These are phyloP conservation scores for Hericium alpestre DNA, from an alignment of 768 basidiomycete species.

Conservation along the genomic window DNA sequence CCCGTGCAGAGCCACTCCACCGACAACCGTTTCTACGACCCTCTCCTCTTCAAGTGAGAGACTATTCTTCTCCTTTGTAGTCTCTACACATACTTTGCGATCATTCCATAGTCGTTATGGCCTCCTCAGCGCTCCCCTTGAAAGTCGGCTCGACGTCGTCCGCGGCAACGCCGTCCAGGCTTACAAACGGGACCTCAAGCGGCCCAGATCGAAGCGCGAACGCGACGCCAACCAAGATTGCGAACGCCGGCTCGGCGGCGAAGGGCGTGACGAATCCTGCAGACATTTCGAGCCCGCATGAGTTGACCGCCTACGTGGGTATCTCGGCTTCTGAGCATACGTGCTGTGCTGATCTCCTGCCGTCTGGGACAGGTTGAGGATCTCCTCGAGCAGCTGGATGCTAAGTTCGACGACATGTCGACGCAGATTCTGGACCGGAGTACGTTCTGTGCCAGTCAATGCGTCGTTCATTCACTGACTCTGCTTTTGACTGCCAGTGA, in stretches of 20 bases:
- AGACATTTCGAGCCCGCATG: conserved; percentile 88
- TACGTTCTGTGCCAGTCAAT: conserved; percentile 26
- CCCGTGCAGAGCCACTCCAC: no score
- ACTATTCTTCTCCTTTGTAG: no score
- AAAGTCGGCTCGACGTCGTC: neutral
- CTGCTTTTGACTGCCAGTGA: conserved; percentile 45
- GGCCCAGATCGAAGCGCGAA: neutral
- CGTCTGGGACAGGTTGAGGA: conserved; percentile 61
- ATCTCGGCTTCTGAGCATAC: neutral
- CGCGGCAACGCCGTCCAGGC: neutral
- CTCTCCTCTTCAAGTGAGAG: no score
- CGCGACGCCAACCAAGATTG: neutral
- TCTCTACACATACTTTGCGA: no score
- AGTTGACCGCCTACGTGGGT: conserved; percentile 87
- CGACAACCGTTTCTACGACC: no score
- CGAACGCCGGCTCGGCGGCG: no score
- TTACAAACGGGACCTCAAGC: neutral
- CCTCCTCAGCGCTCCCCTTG: neutral
- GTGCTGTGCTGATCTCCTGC: neutral
- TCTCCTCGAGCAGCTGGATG: conserved; percentile 77
- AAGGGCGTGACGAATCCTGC: conserved; percentile 19
- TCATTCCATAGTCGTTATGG: no score
- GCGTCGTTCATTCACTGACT: conserved; percentile 1
- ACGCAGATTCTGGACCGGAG: conserved; percentile 77
- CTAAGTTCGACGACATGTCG: conserved; percentile 90